Evolutionary conservation across 192 early-diverging fungal genomes (phyloP).

Genomic region (Pilobolus umbonatus): DNA sequence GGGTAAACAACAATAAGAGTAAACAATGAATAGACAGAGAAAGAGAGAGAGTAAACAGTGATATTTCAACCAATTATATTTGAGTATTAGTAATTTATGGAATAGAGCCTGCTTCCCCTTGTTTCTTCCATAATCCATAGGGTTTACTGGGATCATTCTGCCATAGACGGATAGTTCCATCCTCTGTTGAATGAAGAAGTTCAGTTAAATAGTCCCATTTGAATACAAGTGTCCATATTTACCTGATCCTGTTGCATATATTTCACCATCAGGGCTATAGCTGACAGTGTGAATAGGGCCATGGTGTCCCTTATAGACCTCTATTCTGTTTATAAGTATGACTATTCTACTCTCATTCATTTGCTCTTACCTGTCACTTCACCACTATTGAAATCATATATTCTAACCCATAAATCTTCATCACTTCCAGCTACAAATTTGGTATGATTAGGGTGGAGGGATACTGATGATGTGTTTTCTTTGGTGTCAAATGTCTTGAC

Average conservation of each 20-base stretch:
- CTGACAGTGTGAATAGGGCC: slow-evolving; percentile 86
- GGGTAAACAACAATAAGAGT: no score
- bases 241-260: slow-evolving; percentile 84
- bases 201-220: background rate
- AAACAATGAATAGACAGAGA: no score
- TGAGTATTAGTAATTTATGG: background rate
- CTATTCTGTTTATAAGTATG: slow-evolving; percentile 13
- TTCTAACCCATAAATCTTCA: slow-evolving; percentile 80
- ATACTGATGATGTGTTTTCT: slow-evolving; percentile 73
- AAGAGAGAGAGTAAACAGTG: background rate
- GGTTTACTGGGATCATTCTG: slow-evolving; percentile 75
- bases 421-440: slow-evolving; percentile 78
- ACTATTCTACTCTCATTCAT: background rate
- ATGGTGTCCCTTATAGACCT: slow-evolving; percentile 89
- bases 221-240: background rate
- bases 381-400: slow-evolving; percentile 76
- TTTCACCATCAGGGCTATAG: slow-evolving; percentile 87
- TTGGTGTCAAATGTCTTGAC: slow-evolving; percentile 53
- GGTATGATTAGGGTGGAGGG: slow-evolving; percentile 74
- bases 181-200: slow-evolving; percentile 45
- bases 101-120: background rate
- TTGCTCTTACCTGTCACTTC: slow-evolving; percentile 51
- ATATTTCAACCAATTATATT: background rate
- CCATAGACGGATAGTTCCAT: slow-evolving; percentile 90
- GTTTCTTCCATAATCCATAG: slow-evolving; percentile 79